A percentile compares a stretch with the other conserved stretches of the same genome.
Conservation (phyloP, 2,329 filamentous ascomycete species). For the Fusarium sp. region DNA sequence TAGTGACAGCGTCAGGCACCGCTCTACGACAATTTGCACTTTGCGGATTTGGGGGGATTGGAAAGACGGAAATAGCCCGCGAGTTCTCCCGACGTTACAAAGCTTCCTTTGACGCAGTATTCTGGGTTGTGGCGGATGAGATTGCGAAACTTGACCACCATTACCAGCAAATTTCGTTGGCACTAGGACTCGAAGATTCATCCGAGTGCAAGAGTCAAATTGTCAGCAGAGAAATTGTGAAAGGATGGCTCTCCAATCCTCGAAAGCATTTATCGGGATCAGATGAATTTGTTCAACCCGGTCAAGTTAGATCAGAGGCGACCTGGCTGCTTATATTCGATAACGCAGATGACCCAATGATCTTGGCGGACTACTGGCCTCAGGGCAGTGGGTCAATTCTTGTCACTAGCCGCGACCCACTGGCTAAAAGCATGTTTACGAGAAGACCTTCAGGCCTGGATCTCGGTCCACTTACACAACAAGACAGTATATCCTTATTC, state of each 20-base stretch:
- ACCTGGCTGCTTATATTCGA: constrained; percentile 1
- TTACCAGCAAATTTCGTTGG: neutral
- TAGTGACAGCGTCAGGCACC: neutral
- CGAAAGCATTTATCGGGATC: neutral
- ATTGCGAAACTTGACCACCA: neutral
- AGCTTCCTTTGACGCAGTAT: neutral
- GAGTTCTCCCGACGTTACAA: neutral
- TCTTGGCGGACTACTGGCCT: neutral
- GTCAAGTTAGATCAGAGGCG: neutral
- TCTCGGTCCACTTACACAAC: neutral
- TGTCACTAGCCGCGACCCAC: neutral
- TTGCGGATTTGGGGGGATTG: neutral
- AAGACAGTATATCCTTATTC: neutral
- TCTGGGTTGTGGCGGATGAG: neutral
- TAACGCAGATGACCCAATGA: neutral
- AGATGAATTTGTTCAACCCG: neutral
- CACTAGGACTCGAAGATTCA: neutral
- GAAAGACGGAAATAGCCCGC: neutral
- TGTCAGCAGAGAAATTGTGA: neutral
- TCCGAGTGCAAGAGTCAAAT: neutral
- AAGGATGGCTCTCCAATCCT: neutral
- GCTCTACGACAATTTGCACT: neutral
- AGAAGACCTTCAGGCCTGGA: neutral
- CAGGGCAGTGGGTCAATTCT: neutral
- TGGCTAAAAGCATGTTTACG: neutral